Percentiles rank a stretch among this genome's conserved stretches.
These are phyloP conservation scores for Penicillium sp. DNA, from an alignment of 2,329 filamentous ascomycete species.

Conservation along the genomic window DNA sequence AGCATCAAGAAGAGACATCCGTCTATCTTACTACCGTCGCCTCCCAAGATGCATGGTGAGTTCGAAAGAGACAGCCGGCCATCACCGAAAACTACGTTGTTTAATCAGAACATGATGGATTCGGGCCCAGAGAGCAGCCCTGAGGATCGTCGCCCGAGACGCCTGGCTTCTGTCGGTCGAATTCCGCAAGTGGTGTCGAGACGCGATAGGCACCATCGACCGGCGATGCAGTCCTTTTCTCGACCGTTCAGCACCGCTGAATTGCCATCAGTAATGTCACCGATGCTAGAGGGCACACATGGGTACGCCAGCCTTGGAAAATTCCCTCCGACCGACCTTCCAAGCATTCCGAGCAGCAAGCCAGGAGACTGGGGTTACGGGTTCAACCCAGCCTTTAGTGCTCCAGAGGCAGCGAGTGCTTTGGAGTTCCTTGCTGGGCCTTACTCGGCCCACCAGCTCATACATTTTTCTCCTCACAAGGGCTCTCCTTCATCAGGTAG, in stretches of 20 bases:
- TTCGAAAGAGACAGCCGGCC: conserved; percentile 31
- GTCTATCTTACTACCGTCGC: conserved; percentile 47
- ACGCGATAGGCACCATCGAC: conserved; percentile 62
- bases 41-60: conserved; percentile 40
- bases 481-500: conserved; percentile 69
- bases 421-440: conserved; percentile 40
- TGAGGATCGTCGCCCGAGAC: conserved; percentile 54
- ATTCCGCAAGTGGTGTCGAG: conserved; percentile 80
- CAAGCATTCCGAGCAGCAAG: conserved; percentile 28
- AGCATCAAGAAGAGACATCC: conserved; percentile 36
- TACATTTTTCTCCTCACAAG: conserved; percentile 72
- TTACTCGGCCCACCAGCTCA: conserved; percentile 61
- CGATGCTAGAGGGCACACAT: conserved; percentile 25
- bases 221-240: conserved; percentile 79
- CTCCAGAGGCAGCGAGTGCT: conserved; percentile 32
- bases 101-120: conserved; percentile 30
- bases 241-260: conserved; percentile 67
- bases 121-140: conserved; percentile 17
- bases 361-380: conserved; percentile 29
- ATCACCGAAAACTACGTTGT: conserved; percentile 40
- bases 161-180: conserved; percentile 78
- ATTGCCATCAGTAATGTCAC: conserved; percentile 43
- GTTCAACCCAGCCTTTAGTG: conserved; percentile 36
- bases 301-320: conserved; percentile 27
- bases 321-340: conserved; percentile 24